These are phyloP conservation scores for Hypericum androsaemum DNA, from an alignment of 345 rosid genomes.

Conservation along the genomic window DNA sequence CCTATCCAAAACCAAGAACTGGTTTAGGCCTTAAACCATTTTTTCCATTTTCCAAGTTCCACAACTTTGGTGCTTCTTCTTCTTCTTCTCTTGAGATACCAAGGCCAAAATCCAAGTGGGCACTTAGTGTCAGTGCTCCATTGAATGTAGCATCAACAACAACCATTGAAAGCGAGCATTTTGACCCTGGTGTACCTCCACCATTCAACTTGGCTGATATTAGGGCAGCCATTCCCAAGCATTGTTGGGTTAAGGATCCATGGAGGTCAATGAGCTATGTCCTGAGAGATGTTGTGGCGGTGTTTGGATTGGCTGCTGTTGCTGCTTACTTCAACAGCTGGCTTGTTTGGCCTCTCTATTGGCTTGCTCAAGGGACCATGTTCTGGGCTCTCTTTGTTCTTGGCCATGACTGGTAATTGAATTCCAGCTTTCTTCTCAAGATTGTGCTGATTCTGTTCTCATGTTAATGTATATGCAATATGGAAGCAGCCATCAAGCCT, in stretches of 20 bases:
- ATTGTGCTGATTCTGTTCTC: too few species aligned
- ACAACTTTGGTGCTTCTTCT: too few species aligned
- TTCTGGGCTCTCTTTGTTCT: conserved; percentile 10
- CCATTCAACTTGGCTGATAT: conserved; percentile 9
- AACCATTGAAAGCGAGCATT: not conserved
- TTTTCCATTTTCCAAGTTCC: too few species aligned
- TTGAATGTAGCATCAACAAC: conserved; percentile 4
- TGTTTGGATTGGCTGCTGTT: not conserved
- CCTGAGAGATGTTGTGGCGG: not conserved
- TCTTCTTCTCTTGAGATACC: too few species aligned
- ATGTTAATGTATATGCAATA: too few species aligned
- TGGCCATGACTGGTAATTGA: conserved; percentile 7
- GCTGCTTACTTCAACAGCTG: conserved; percentile 5
- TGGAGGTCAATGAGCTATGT: conserved; percentile 7
- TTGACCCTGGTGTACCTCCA: conserved; percentile 30
- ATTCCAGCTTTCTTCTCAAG: not conserved
- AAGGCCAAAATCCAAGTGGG: conserved; percentile 8
- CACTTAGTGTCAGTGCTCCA: conserved; percentile 14
- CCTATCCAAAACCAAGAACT: conserved; percentile 35
- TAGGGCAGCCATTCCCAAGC: conserved; percentile 7
- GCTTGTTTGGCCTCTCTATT: conserved; percentile 6
- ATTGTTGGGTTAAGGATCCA: conserved; percentile 7
- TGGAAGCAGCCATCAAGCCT: too few species aligned
- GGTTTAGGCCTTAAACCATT: conserved; percentile 12
- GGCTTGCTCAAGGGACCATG: conserved; percentile 6